Base-by-base conservation (phyloP, 2,329 filamentous ascomycete species). In the Fusarium falciforme region DNA sequence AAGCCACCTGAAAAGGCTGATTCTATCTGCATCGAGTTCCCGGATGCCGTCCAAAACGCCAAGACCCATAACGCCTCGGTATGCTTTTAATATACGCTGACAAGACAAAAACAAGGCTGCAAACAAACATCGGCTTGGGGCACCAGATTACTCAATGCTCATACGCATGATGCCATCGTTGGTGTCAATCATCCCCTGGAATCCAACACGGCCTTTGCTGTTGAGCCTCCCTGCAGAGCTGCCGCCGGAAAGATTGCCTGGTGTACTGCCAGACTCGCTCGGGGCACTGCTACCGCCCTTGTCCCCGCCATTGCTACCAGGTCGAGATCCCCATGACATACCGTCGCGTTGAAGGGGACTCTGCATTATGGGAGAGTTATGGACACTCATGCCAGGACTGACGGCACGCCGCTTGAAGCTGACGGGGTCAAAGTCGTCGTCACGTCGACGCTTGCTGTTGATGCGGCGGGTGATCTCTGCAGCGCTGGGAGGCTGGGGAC, bases 111-210 rank as follows among this genome's bases (percentile, higher is more conserved):
- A 64, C 47, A 54, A 31, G 27, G 27, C 47, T 54, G 17, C 17
- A 54, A 31, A 29, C 9, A 54, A 54, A 54, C 27, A 31, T 14
- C 10, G 47, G 47, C 47, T 54, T 6, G 17, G 47, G 47, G 47
- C 42, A 54, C n/a, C 44, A 57, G 35, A 22, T 54, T 85, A 98
- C 82, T 98, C 95, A 79, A 98, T 98, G 82, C 94, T 98, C 93
- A 98, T 96, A 78, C 96, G 95, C 93, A 98, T 98, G 74, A 98
- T 87, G 2, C 95, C 94, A 81, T 98, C 96, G 80, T 94, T 94
- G n/a, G 96, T 96, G 83, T 98, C 96, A 20, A 90, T 93, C 95
- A 98, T 98, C 1, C 95, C 94, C 83, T 98, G 95, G 76, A 97
- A 88, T 10, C 94, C 94, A 16, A 97, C 87, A 36, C 94, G 83